Evolutionary conservation across 495 filamentous ascomycete genomes (phyloP), one percentile per base, ranked within the genome.

Genomic region (Penicillium lividum): DNA sequence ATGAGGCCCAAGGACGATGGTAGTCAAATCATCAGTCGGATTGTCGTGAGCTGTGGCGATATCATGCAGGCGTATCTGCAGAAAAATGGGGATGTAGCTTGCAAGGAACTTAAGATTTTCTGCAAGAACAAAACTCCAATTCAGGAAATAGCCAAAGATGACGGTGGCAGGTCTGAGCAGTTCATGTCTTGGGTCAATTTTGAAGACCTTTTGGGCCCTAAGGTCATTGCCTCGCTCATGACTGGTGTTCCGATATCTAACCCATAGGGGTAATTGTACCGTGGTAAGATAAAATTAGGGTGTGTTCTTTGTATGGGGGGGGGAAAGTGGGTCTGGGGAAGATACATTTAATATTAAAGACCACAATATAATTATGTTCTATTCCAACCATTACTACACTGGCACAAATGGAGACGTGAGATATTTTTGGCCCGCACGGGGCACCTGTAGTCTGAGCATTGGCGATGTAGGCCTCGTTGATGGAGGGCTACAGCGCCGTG

Each of bases 61-160:
- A 53, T 70, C 16, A 72, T 72, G 63, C 59, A 51, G 34, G 56
- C 59, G 31, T 72, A 70, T 53, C 47, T 72, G 47, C 18, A 60
- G 46, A 67, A 65, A 55, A 70, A 72, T 63, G 69, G 69, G 38
- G 63, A 66, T 44, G 59, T 68, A 40, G 69, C 64, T 53, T 72
- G 67, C 55, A 70, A 70, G 53, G 69, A 72, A 63, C 58, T 70
- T 43, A 64, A 61, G 34, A 60, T 66, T 13, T 68, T 72, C 53
- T 70, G 67, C 59, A 72, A 65, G 59, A 72, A 68, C 56, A 72
- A 70, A 46, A 67, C 51, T 38, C 63, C 61, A 29, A 67, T 72
- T 27, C 63, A 68, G 15, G 61, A 68, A 10, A 11, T 10, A 4
- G 34, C 34, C 34, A 15, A 38, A 38, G 34, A 38, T 38, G 34